Evolutionary conservation across 2,329 filamentous ascomycete species (phyloP).

Genomic region (Pyricularia pennisetigena): DNA sequence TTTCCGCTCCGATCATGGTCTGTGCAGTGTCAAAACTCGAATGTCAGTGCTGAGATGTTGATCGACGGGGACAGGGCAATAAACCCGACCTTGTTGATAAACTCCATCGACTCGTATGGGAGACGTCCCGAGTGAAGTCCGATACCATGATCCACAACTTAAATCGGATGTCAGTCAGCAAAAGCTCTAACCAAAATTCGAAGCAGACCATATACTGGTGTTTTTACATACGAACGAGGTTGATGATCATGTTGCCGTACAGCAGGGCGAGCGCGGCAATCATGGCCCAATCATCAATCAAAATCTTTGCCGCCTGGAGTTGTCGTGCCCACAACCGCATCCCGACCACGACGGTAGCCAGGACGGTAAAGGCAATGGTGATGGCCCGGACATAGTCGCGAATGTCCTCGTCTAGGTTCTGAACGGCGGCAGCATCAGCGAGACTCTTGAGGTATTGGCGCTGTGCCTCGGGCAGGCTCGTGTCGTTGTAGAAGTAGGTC

Average conservation of each 20-base stretch:
- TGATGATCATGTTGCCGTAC: neutral
- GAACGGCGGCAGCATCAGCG: neutral
- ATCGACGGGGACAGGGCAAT: neutral
- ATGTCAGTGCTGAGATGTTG: neutral
- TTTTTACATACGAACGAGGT: neutral
- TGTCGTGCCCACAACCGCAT: constrained; percentile 3
- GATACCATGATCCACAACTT: neutral
- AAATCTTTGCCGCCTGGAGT: neutral
- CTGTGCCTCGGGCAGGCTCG: neutral
- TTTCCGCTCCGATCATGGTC: constrained; percentile 8
- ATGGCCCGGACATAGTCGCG: constrained; percentile 1
- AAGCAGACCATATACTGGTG: no score
- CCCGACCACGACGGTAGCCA: constrained; percentile 2
- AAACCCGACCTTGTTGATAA: neutral
- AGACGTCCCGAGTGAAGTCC: neutral
- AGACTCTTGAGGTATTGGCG: neutral
- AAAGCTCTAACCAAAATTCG: neutral
- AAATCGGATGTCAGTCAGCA: neutral
- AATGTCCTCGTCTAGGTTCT: neutral
- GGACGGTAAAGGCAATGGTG: constrained; percentile 4
- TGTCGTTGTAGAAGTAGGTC: constrained; percentile 2
- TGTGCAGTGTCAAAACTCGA: neutral
- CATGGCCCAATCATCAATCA: constrained; percentile 6
- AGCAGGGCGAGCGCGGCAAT: constrained; percentile 2
- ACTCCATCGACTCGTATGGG: neutral